phyloP scores from a whole-genome alignment of 768 basidiomycete genomes.

The Galerina sulciceps region DNA sequence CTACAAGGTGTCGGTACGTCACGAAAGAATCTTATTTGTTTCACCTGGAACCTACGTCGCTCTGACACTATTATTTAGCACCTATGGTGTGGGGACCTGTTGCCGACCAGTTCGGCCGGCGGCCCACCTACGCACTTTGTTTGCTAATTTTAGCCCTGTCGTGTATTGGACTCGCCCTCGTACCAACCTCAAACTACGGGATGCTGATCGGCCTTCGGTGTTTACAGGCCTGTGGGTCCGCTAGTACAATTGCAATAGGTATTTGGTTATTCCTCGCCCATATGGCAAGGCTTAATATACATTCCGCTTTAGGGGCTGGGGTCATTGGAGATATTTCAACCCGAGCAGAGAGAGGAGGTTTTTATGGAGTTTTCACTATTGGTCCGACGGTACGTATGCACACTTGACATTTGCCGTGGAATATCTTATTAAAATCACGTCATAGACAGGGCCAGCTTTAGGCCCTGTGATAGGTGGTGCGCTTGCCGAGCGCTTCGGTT shows the following conservation, averaged over 20 bases:
- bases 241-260: slow-evolving; percentile 80
- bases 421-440: background rate
- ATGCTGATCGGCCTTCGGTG: slow-evolving; percentile 77
- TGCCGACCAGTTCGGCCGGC: slow-evolving; percentile 67
- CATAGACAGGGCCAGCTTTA: slow-evolving; percentile 60
- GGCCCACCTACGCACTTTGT: slow-evolving; percentile 66
- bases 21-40: background rate
- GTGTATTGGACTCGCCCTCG: slow-evolving; percentile 62
- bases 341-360: slow-evolving; percentile 76
- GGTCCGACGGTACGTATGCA: slow-evolving; percentile 56
- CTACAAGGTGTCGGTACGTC: slow-evolving; percentile 63
- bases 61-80: slow-evolving; percentile 34
- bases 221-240: slow-evolving; percentile 78
- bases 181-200: slow-evolving; percentile 69
- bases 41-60: background rate
- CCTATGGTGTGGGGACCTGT: slow-evolving; percentile 75
- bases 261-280: background rate
- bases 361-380: slow-evolving; percentile 67
- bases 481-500: slow-evolving; percentile 60
- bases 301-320: slow-evolving; percentile 60
- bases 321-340: slow-evolving; percentile 80
- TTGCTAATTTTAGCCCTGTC: slow-evolving; percentile 64
- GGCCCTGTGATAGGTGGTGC: slow-evolving; percentile 67
- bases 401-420: slow-evolving; percentile 5
- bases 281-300: background rate